Conservation (phyloP, 495 filamentous ascomycete genomes). For the Penicillium cataractarum region DNA sequence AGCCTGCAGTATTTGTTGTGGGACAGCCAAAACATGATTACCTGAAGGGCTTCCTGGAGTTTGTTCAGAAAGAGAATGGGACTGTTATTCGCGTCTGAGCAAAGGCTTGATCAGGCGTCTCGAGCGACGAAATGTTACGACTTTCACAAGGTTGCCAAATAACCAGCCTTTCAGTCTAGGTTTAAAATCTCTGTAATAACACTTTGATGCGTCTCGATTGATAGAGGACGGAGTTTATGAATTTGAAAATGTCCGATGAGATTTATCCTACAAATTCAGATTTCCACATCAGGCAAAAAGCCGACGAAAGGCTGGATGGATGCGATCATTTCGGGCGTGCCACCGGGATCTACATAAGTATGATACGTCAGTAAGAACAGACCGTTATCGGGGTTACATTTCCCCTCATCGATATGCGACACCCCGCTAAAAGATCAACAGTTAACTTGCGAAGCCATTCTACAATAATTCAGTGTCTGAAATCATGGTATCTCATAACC, state of each 20-base stretch:
- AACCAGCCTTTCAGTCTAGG: background rate
- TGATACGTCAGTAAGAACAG: background rate
- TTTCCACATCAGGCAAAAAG: background rate
- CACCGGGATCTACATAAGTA: background rate
- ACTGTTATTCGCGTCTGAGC: conserved; percentile 19
- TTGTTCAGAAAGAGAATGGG: conserved; percentile 25
- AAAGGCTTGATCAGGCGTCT: background rate
- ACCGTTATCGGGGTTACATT: background rate
- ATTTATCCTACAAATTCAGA: background rate
- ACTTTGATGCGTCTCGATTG: background rate
- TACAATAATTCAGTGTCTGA: too few relatives aligned
- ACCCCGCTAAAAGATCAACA: background rate
- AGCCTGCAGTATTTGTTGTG: conserved; percentile 31
- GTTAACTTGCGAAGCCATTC: background rate
- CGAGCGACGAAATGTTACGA: background rate
- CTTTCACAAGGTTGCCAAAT: background rate
- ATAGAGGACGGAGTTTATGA: background rate
- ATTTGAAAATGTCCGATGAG: background rate
- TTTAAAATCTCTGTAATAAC: background rate
- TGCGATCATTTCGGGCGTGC: background rate
- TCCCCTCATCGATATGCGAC: background rate
- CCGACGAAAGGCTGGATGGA: background rate
- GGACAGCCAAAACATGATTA: conserved; percentile 23
- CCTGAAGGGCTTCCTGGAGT: conserved; percentile 26
- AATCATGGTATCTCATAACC: too few relatives aligned